Evolutionary conservation across 495 filamentous ascomycete species (phyloP), one percentile per base, ranked within the genome.

Genomic region (Filosporella fistucella): DNA sequence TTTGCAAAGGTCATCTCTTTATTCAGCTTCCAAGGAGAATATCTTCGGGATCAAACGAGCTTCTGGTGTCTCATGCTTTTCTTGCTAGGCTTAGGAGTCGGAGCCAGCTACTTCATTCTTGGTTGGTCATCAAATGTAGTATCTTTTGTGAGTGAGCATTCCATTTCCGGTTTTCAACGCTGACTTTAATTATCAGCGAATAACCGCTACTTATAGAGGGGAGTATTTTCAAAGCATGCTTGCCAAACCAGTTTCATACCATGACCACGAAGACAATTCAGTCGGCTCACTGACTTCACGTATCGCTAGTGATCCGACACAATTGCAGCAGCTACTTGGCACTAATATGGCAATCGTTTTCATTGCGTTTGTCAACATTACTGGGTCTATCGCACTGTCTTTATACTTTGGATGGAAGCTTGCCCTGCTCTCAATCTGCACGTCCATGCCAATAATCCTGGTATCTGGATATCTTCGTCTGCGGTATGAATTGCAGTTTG

Each of bases 401-500:
- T 77, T 82, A 47, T 59, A 76, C 14, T 66, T 80, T 42, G 81
- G 79, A 5, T 84, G 81, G 80, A 82, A 82, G 49, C 70, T 85
- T 3, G 72, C 70, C 4, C 62, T 79, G 0, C 71, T 81, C 7
- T 64, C 66, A 0, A 58, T 77, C 18, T 65, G 63, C 36, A 69
- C 66, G 68, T 67, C 70, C 1, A 67, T 75, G 55, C 76, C 75
- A 1, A 40, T 76, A 11, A 69, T 74, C 26, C 41, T 79, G 6
- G 55, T 58, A 2, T 70, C 71, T 2, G 75, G 71, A 4, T 77
- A 73, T 52, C 62, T 72, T 40, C 66, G 69, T 9, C 63, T 79
- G 9, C 62, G 71, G 1, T 66, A 78, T 16, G 73, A 78, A 57
- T 67, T 65, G 33, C 59, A 63, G 37, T 73, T 78, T 47, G 71